Evolutionary conservation across 1,284 basidiomycete genomes (phyloP), one percentile per base, ranked within the genome.

Genomic region (Naganishia liquefaciens): DNA sequence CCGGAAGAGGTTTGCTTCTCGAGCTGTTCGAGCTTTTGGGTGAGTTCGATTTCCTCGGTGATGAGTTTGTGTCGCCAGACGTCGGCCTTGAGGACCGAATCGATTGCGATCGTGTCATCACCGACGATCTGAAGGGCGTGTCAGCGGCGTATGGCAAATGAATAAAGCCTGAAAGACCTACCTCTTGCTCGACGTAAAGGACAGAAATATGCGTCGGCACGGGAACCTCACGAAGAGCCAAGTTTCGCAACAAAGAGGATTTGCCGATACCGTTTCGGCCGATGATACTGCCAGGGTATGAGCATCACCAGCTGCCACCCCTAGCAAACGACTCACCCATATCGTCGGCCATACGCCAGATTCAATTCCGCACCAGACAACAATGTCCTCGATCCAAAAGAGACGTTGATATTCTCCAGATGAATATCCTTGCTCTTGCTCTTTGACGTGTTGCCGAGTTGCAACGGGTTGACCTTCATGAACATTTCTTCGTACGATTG

Each of bases 401-500:
- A 93, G 75, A 95, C 91, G 74, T 99, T 96, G 80, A 99, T 97
- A 50, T 90, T 90, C 47, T 91, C 89, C 15, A 99, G 82, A 74
- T 97, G 92, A 64, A 99, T 90, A 78, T 99, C 96, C 80, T 96
- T 96, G 79, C 88, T 92, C 83, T 96, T 97, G 76, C 78, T 93
- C 80, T 94, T 96, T 44, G 88, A 82, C 7, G 86, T 81, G 1
- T 84, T 82, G 37, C 86, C 85, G 2, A 90, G 86, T 78, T 96
- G 92, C 68, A 99, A 80, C 54, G 96, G 93, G 80, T 99, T 99
- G 81, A 99, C 93, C 83, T 95, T 91, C 89, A 99, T 91, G 81
- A 95, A 99, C 87, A 98, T 88, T 76, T 98, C 95, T 77, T 98
- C 94, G 81, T 98, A 98, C 28, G 88, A 87, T 87, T 95, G 90